Conservation (phyloP, 2,329 filamentous ascomycete genomes). For the Epicoccum sorghinum region DNA sequence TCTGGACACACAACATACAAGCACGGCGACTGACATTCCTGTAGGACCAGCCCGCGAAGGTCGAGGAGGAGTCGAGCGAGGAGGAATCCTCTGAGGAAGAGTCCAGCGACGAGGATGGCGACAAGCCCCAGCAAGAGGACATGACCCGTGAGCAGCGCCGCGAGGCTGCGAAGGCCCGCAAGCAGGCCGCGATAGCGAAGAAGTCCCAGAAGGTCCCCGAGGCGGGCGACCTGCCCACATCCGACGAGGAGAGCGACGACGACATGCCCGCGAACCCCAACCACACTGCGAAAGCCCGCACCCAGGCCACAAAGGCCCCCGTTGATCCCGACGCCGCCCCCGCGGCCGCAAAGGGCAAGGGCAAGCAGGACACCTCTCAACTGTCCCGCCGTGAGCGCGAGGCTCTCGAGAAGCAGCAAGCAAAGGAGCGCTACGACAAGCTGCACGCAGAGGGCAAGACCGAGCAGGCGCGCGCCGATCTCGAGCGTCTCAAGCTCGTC, state of each 20-base stretch:
- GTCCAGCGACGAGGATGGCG: conserved; percentile 49
- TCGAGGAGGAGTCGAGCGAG: conserved; percentile 55
- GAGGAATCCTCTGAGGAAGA: conserved; percentile 54
- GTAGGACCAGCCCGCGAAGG: conserved; percentile 53
- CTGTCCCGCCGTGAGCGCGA: conserved; percentile 73
- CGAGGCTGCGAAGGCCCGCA: conserved; percentile 85
- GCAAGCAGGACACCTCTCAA: conserved; percentile 60
- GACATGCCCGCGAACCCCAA: conserved; percentile 89
- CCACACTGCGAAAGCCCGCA: conserved; percentile 71
- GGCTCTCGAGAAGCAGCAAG: conserved; percentile 83
- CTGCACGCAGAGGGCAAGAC: conserved; percentile 95
- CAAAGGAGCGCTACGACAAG: conserved; percentile 89
- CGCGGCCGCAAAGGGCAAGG: conserved; percentile 60
- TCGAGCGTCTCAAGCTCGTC: conserved; percentile 82
- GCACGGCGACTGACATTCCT: conserved; percentile 23
- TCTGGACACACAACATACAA: background rate
- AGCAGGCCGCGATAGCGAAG: conserved; percentile 83
- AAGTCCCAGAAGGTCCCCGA: conserved; percentile 74
- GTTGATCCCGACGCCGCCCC: conserved; percentile 52
- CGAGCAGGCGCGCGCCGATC: conserved; percentile 88
- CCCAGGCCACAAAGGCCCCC: conserved; percentile 67
- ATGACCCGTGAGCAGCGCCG: conserved; percentile 87
- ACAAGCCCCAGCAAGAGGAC: conserved; percentile 57
- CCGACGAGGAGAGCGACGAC: conserved; percentile 62
- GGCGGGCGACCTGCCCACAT: conserved; percentile 83